A percentile compares a stretch with the other conserved stretches of the same genome.
Conservation (phyloP, 345 rosid genomes). For the Eucalyptus rudis region DNA sequence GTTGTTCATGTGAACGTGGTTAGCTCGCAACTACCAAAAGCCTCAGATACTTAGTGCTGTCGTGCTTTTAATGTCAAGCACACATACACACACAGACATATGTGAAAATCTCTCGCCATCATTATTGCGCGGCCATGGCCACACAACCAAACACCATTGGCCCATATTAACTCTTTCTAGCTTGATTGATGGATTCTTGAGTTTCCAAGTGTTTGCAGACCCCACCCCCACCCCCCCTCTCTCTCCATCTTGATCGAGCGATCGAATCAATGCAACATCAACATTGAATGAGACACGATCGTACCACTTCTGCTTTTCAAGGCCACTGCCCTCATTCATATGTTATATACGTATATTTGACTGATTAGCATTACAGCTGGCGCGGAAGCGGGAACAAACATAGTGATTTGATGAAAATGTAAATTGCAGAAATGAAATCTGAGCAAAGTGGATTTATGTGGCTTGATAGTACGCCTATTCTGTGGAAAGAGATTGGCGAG, state of each 20-base stretch:
- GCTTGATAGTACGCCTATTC: neutral
- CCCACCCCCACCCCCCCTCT: neutral
- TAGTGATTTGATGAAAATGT: neutral
- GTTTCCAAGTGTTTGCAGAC: neutral
- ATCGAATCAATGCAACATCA: neutral
- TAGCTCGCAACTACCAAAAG: conserved; percentile 22
- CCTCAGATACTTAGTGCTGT: neutral
- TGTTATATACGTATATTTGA: neutral
- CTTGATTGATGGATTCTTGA: neutral
- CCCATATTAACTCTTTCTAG: neutral
- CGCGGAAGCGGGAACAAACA: neutral
- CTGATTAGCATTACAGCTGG: neutral
- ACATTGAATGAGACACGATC: neutral
- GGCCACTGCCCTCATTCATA: neutral
- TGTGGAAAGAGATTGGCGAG: neutral
- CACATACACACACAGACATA: neutral
- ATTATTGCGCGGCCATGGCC: neutral
- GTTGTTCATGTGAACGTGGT: conserved; percentile 23
- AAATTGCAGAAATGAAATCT: neutral
- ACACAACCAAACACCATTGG: neutral
- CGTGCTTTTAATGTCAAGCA: conserved; percentile 1
- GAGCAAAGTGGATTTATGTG: neutral
- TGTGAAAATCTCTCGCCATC: neutral
- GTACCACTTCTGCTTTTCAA: neutral
- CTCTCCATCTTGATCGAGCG: neutral